Conservation (phyloP, 305 asterid species). For the Fraxinus ornus region DNA sequence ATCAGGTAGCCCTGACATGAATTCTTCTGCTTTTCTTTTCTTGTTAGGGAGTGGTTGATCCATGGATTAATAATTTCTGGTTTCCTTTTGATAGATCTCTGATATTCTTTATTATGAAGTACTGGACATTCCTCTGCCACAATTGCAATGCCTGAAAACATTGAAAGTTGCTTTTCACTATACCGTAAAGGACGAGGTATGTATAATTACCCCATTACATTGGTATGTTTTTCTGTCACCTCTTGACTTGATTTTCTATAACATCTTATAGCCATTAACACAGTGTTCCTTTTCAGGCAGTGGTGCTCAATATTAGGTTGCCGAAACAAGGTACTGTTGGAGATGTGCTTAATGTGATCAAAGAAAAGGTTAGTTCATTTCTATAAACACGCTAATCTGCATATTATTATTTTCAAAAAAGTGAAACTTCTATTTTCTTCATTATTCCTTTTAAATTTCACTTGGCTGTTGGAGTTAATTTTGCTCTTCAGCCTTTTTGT, state of each 20-base stretch:
- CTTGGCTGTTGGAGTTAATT: background rate
- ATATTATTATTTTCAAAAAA: background rate
- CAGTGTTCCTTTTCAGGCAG: slow-evolving; percentile 48
- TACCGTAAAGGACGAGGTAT: slow-evolving; percentile 41
- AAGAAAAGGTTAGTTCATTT: slow-evolving; percentile 66
- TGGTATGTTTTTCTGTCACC: slow-evolving; percentile 7
- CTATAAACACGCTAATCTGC: slow-evolving; percentile 4
- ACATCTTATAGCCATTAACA: slow-evolving; percentile 7
- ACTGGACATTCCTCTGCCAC: slow-evolving; percentile 58
- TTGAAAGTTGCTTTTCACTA: slow-evolving; percentile 48
- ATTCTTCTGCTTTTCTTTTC: background rate
- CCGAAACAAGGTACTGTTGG: slow-evolving; percentile 47
- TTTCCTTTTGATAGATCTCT: slow-evolving; percentile 38
- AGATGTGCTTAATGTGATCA: slow-evolving; percentile 57
- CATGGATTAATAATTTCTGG: slow-evolving; percentile 19
- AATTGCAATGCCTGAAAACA: slow-evolving; percentile 48
- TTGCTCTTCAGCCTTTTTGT: background rate
- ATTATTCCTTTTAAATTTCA: background rate
- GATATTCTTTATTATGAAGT: slow-evolving; percentile 55
- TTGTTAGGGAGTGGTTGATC: slow-evolving; percentile 11
- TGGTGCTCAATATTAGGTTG: slow-evolving; percentile 42
- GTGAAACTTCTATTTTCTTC: slow-evolving; percentile 1
- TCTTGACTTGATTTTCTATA: slow-evolving; percentile 1
- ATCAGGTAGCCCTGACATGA: slow-evolving; percentile 35
- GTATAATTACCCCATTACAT: slow-evolving; percentile 23